A percentile compares a stretch with the other conserved stretches of the same genome.
phyloP scores from a whole-genome alignment of 1,284 basidiomycete species.

The Tilletia indica region DNA sequence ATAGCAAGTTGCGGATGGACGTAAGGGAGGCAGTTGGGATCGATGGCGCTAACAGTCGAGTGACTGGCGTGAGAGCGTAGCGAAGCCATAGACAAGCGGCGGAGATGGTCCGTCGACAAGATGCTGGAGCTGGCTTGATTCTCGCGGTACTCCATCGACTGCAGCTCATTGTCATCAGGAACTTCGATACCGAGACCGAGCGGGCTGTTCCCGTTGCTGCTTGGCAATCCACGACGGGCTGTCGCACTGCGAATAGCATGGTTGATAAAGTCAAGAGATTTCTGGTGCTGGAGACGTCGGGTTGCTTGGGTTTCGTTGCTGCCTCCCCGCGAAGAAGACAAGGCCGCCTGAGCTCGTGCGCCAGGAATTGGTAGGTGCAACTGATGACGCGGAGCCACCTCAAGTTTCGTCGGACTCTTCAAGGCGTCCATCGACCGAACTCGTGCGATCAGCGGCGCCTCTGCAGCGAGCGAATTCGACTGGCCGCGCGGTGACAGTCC shows the following conservation, averaged over 20 bases:
- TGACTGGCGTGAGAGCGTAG: slow-evolving; percentile 1
- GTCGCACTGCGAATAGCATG: slow-evolving; percentile 55
- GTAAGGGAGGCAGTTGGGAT: slow-evolving; percentile 30
- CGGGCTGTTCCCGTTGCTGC: slow-evolving; percentile 26
- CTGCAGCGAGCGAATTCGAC: background rate
- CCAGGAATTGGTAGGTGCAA: background rate
- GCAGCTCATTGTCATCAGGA: slow-evolving; percentile 18
- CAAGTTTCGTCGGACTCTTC: slow-evolving; percentile 32
- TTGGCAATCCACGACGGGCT: slow-evolving; percentile 38
- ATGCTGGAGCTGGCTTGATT: background rate
- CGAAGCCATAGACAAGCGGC: slow-evolving; percentile 7
- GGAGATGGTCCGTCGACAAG: slow-evolving; percentile 8
- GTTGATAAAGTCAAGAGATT: slow-evolving; percentile 56
- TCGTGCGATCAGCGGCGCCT: slow-evolving; percentile 39
- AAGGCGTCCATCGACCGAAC: slow-evolving; percentile 47
- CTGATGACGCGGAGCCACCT: background rate
- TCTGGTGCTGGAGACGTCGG: slow-evolving; percentile 46
- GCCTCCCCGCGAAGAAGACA: background rate
- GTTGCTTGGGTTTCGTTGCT: slow-evolving; percentile 25
- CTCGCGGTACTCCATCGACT: slow-evolving; percentile 12
- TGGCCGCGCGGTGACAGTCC: background rate
- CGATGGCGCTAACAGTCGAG: slow-evolving; percentile 15
- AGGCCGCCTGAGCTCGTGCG: background rate
- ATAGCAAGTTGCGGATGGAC: slow-evolving; percentile 27
- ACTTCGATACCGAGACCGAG: slow-evolving; percentile 47